Conservation (phyloP, 2,329 filamentous ascomycete genomes). For the Cladosporium sp. region DNA sequence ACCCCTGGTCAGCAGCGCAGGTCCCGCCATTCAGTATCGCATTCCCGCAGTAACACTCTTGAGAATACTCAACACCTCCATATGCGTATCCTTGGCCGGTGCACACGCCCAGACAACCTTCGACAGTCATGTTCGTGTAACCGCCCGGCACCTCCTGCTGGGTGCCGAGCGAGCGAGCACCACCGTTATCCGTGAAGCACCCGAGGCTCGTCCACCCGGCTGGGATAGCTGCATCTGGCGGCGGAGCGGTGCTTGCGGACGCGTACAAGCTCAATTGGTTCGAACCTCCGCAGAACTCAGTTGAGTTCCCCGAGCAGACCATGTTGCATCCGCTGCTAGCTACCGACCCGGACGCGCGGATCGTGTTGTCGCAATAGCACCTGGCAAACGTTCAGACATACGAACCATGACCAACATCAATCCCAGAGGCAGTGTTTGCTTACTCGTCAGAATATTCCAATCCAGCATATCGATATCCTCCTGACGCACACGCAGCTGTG, state of each 20-base stretch:
- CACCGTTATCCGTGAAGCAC: conserved; percentile 24
- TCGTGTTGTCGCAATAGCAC: conserved; percentile 48
- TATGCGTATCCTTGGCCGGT: background rate
- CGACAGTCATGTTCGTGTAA: conserved; percentile 18
- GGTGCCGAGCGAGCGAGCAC: conserved; percentile 18
- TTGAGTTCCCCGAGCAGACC: conserved; percentile 11
- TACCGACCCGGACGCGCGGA: background rate
- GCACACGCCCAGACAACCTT: background rate
- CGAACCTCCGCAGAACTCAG: conserved; percentile 21
- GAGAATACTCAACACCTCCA: conserved; percentile 7
- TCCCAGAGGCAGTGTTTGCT: conserved; percentile 10
- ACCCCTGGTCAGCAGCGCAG: background rate
- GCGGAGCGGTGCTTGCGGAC: background rate
- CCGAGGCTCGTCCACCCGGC: conserved; percentile 21
- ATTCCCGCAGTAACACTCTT: conserved; percentile 11
- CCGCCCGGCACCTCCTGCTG: conserved; percentile 16
- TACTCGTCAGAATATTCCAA: conserved; percentile 51
- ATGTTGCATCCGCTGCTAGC: conserved; percentile 7
- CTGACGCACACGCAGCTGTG: conserved; percentile 48
- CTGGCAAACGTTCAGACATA: background rate
- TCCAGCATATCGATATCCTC: conserved; percentile 51
- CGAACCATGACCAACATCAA: too few relatives aligned
- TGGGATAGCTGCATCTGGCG: background rate
- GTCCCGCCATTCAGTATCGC: background rate
- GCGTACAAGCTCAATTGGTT: conserved; percentile 43